phyloP scores from a whole-genome alignment of 179 eudicot species.

The Silene noctiflora region DNA sequence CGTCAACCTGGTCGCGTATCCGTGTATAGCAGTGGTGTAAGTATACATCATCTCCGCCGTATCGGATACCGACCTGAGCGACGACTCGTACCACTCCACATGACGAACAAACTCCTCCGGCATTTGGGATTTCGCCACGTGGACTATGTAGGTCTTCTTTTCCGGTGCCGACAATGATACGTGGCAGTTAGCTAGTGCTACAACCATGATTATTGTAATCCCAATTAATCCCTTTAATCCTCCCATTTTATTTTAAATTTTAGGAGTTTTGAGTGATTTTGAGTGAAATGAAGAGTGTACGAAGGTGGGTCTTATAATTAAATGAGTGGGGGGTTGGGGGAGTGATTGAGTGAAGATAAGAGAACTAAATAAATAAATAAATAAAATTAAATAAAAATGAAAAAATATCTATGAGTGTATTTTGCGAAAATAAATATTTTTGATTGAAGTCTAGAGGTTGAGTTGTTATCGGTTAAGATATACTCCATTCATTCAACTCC shows the following conservation, averaged over 20 bases:
- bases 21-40: slow-evolving; percentile 57
- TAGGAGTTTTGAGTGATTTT: neutral
- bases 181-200: slow-evolving; percentile 23
- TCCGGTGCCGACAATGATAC: slow-evolving; percentile 23
- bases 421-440: no score
- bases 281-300: neutral
- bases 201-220: neutral
- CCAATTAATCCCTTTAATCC: neutral
- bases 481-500: no score
- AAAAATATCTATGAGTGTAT: no score
- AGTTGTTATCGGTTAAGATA: no score
- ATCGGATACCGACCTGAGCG: slow-evolving; percentile 56
- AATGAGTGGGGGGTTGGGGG: slow-evolving; percentile 9
- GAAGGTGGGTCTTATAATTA: neutral
- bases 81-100: slow-evolving; percentile 56
- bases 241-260: neutral
- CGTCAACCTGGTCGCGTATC: slow-evolving; percentile 65
- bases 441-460: no score
- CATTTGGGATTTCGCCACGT: slow-evolving; percentile 42
- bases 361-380: no score
- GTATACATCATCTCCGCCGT: slow-evolving; percentile 60
- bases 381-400: neutral
- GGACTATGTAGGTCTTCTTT: slow-evolving; percentile 39
- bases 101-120: slow-evolving; percentile 38
- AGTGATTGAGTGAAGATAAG: slow-evolving; percentile 1